A percentile compares a stretch with the other conserved stretches of the same genome.
Evolutionary conservation across 805 yeast species (phyloP).

Genomic region (Lachancea nothofagi): DNA sequence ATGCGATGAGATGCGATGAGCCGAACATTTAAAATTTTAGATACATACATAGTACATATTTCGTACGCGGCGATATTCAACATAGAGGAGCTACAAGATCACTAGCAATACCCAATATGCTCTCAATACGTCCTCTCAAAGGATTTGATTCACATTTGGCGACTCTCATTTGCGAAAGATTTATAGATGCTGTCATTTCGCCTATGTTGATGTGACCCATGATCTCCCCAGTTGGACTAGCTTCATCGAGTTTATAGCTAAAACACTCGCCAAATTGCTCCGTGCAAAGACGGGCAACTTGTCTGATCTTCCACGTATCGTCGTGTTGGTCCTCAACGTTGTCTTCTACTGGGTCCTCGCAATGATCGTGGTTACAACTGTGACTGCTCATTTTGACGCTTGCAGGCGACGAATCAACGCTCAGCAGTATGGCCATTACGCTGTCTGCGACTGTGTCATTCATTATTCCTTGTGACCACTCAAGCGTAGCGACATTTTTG

Average conservation of each 20-base stretch:
- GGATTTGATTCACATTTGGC: conserved; percentile 65
- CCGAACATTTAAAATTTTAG: conserved; percentile 14
- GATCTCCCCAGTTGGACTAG: conserved; percentile 33
- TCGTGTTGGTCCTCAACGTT: conserved; percentile 16
- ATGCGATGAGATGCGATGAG: conserved; percentile 16
- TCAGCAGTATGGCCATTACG: conserved; percentile 79
- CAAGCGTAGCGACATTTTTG: conserved; percentile 55
- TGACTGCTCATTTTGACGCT: conserved; percentile 82
- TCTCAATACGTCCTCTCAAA: conserved; percentile 74
- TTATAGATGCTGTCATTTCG: conserved; percentile 62
- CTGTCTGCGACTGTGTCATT: conserved; percentile 95
- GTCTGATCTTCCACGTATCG: conserved; percentile 38
- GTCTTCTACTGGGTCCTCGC: conserved; percentile 21
- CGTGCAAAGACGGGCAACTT: conserved; percentile 56
- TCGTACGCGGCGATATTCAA: conserved; percentile 21
- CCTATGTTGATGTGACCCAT: conserved; percentile 68
- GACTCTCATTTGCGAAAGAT: conserved; percentile 60
- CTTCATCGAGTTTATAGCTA: conserved; percentile 23
- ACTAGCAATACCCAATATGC: conserved; percentile 70
- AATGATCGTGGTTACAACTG: conserved; percentile 42
- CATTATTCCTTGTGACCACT: conserved; percentile 86
- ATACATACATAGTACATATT: not conserved
- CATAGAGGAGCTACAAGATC: conserved; percentile 81
- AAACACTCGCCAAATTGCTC: conserved; percentile 89
- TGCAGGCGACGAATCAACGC: conserved; percentile 92